Percentiles rank a stretch among this genome's conserved stretches.
phyloP scores from a whole-genome alignment of 331 rosid species.

The Rhamnella rubrinervis region DNA sequence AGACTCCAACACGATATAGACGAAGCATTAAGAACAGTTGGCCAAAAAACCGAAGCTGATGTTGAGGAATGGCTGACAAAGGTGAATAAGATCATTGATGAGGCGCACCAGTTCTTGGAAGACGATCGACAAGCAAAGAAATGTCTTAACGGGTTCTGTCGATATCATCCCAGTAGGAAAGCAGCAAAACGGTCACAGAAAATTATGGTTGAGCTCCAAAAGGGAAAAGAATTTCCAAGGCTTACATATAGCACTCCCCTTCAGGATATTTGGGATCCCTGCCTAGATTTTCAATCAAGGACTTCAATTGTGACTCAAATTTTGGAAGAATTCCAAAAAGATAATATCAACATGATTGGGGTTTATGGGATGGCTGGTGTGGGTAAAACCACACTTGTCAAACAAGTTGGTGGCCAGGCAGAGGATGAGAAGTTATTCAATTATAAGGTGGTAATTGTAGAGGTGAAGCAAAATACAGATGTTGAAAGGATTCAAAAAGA shows the following conservation, averaged over 20 bases:
- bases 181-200: neutral
- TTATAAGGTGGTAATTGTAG: neutral
- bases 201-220: no score
- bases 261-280: no score
- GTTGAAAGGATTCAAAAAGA: neutral
- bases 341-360: no score
- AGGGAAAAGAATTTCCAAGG: neutral
- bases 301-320: no score
- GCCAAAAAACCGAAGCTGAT: neutral
- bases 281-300: no score
- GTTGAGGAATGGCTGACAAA: neutral
- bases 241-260: no score
- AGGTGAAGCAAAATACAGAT: neutral
- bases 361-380: no score
- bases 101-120: neutral
- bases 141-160: neutral
- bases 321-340: no score
- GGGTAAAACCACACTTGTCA: constrained; percentile 8
- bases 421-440: neutral
- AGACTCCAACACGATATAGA: no score
- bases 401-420: neutral
- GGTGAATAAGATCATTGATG: neutral
- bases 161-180: neutral
- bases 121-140: neutral
- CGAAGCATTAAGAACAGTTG: neutral